These are phyloP conservation scores for Phytophthora agathidicida DNA, from an alignment of 352 stramenopile genomes.

Conservation along the genomic window DNA sequence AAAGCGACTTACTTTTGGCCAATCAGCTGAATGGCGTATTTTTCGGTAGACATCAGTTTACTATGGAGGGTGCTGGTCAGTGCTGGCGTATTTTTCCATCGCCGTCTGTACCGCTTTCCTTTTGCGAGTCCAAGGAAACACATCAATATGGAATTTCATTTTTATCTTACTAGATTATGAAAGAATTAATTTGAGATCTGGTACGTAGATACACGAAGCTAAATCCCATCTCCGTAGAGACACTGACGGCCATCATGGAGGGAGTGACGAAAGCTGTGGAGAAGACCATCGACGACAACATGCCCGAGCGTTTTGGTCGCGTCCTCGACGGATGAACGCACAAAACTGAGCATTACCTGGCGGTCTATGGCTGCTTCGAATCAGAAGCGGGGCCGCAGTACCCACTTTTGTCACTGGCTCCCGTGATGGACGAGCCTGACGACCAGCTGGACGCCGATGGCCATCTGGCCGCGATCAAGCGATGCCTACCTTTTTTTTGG, in stretches of 20 bases:
- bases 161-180: neutral
- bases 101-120: neutral
- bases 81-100: too few species aligned
- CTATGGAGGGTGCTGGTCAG: too few species aligned
- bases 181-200: neutral
- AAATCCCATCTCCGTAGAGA: neutral
- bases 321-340: slow-evolving; percentile 3
- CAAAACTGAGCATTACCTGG: neutral
- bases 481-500: neutral
- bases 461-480: neutral
- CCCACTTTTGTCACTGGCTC: neutral
- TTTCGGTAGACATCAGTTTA: too few species aligned
- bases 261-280: slow-evolving; percentile 1
- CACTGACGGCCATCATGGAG: neutral
- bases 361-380: slow-evolving; percentile 2
- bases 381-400: neutral
- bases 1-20: too few species aligned
- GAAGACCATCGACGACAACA: neutral
- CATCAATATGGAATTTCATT: slow-evolving; percentile 1
- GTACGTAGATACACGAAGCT: slow-evolving; percentile 2
- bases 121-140: slow-evolving; percentile 11
- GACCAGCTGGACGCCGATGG: neutral
- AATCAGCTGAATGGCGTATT: too few species aligned
- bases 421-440: neutral
- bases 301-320: neutral